phyloP scores from a whole-genome alignment of 495 filamentous ascomycete species.

The Penicillium macrosclerotiorum region DNA sequence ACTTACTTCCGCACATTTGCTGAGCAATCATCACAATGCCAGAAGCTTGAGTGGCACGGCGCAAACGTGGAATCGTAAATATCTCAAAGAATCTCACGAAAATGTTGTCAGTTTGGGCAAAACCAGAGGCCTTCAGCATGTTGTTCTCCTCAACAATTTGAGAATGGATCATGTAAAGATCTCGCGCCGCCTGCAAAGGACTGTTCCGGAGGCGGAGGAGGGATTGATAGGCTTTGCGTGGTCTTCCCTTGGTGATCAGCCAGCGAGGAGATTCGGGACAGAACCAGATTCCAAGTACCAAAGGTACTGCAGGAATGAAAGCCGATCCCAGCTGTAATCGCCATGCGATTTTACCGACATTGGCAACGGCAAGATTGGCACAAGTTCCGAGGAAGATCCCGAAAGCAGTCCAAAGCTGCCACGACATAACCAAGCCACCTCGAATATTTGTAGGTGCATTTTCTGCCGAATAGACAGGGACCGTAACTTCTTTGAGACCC shows the following conservation, averaged over 20 bases:
- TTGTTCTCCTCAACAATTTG: constrained; percentile 43
- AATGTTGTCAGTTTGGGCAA: constrained; percentile 29
- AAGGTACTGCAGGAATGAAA: constrained; percentile 71
- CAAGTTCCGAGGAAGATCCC: constrained; percentile 72
- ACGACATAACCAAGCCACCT: constrained; percentile 79
- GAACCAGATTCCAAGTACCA: constrained; percentile 63
- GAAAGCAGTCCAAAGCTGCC: constrained; percentile 86
- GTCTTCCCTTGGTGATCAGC: constrained; percentile 61
- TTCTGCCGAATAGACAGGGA: constrained; percentile 77
- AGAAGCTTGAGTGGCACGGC: constrained; percentile 54
- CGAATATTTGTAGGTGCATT: constrained; percentile 71
- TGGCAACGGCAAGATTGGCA: constrained; percentile 66
- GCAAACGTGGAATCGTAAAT: constrained; percentile 56
- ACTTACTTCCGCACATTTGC: constrained; percentile 76
- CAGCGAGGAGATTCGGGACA: constrained; percentile 59
- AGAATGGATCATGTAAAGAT: constrained; percentile 72
- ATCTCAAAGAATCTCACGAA: constrained; percentile 52
- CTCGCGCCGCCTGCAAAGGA: constrained; percentile 68
- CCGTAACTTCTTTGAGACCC: constrained; percentile 55
- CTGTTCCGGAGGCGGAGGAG: constrained; percentile 61
- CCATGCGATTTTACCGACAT: constrained; percentile 61
- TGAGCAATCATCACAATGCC: constrained; percentile 70
- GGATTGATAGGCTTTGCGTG: constrained; percentile 60
- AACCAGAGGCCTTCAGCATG: constrained; percentile 28
- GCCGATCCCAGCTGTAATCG: constrained; percentile 76